A percentile compares a stretch with the other conserved stretches of the same genome.
Evolutionary conservation across 768 basidiomycete species (phyloP).

Genomic region (Mycena filopes): DNA sequence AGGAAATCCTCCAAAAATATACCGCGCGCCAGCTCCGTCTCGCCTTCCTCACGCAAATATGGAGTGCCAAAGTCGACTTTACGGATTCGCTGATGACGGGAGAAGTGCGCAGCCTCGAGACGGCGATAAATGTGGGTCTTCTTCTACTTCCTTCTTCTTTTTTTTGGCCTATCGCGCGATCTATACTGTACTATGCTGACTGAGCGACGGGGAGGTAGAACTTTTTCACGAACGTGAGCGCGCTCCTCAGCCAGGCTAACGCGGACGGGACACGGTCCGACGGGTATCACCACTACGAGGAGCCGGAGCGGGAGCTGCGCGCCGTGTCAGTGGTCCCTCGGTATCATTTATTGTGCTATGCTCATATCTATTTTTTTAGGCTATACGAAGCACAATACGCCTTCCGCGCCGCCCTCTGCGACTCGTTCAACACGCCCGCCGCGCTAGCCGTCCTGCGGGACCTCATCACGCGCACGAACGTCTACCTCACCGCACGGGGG

Average conservation of each 20-base stretch:
- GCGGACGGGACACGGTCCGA: slow-evolving; percentile 62
- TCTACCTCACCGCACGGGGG: slow-evolving; percentile 84
- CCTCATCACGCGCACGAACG: slow-evolving; percentile 85
- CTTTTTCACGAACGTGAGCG: slow-evolving; percentile 91
- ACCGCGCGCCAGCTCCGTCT: slow-evolving; percentile 90
- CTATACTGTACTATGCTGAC: too few species aligned
- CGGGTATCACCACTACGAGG: slow-evolving; percentile 72
- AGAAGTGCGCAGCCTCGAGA: slow-evolving; percentile 89
- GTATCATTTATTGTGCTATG: slow-evolving; percentile 12
- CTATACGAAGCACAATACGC: slow-evolving; percentile 77
- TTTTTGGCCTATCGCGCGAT: slow-evolving; percentile 15
- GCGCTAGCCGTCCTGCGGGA: slow-evolving; percentile 83
- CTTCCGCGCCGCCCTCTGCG: slow-evolving; percentile 90
- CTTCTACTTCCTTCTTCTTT: too few species aligned
- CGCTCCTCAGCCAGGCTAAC: slow-evolving; percentile 70
- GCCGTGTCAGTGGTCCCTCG: slow-evolving; percentile 64
- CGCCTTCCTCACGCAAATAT: slow-evolving; percentile 89
- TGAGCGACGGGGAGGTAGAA: slow-evolving; percentile 66
- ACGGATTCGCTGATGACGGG: slow-evolving; percentile 89
- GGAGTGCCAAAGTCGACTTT: slow-evolving; percentile 95
- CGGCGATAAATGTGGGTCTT: slow-evolving; percentile 86
- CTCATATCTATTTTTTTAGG: slow-evolving; percentile 50
- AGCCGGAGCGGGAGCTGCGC: slow-evolving; percentile 74
- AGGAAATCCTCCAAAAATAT: slow-evolving; percentile 90
- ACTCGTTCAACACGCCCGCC: slow-evolving; percentile 95